phyloP scores from a whole-genome alignment of 139 green algal genomes.

The Picochlorum sp. region DNA sequence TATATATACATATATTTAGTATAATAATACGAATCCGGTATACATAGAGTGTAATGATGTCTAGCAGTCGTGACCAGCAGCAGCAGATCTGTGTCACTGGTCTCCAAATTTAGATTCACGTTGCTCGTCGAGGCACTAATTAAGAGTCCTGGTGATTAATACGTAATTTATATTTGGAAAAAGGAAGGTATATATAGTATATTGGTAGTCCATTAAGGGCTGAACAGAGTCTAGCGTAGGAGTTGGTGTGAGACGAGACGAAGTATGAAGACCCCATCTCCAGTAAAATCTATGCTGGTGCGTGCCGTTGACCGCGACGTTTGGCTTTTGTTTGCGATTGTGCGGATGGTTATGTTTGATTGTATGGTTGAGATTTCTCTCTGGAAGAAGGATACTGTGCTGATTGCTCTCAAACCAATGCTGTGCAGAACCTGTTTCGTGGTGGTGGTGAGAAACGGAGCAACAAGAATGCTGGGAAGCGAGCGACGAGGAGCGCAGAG shows the following conservation, averaged over 20 bases:
- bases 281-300: background rate
- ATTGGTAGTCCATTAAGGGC: background rate
- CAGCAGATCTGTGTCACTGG: too few relatives aligned
- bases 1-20: too few relatives aligned
- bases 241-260: background rate
- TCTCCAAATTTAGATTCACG: too few relatives aligned
- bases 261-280: background rate
- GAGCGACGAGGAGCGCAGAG: conserved; percentile 40
- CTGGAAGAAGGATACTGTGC: background rate
- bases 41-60: too few relatives aligned
- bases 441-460: conserved; percentile 21
- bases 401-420: background rate
- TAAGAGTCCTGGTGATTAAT: too few relatives aligned
- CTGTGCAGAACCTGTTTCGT: too few relatives aligned
- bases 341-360: background rate
- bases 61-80: too few relatives aligned
- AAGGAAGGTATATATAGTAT: background rate
- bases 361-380: background rate
- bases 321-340: background rate
- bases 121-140: too few relatives aligned
- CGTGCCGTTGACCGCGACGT: background rate
- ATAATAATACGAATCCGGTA: too few relatives aligned
- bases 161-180: too few relatives aligned
- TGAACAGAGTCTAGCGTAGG: background rate
- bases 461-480: conserved; percentile 19